A percentile compares a stretch with the other conserved stretches of the same genome.
phyloP scores from a whole-genome alignment of 1,284 basidiomycete genomes.

The Tylopilus orsonianus region DNA sequence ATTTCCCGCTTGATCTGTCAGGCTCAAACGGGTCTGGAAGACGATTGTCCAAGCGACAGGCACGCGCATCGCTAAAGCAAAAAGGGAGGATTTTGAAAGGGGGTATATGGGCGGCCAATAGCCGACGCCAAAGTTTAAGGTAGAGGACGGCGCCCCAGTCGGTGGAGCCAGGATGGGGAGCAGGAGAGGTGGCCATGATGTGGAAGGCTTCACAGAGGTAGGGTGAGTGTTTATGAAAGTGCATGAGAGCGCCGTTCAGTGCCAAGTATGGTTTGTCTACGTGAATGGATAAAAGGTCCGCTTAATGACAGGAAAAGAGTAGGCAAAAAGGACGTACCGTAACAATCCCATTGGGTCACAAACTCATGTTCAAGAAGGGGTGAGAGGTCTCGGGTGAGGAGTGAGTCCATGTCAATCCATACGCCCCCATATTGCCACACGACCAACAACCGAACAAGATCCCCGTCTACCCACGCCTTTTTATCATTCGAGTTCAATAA shows the following conservation, averaged over 20 bases:
- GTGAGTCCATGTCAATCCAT: slow-evolving; percentile 95
- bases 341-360: slow-evolving; percentile 96
- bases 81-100: slow-evolving; percentile 91
- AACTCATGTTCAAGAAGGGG: slow-evolving; percentile 90
- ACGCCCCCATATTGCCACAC: slow-evolving; percentile 88
- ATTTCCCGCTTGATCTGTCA: slow-evolving; percentile 41
- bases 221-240: slow-evolving; percentile 84
- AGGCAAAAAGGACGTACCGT: slow-evolving; percentile 56
- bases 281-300: not conserved
- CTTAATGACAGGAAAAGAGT: not conserved
- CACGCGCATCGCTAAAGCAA: slow-evolving; percentile 88
- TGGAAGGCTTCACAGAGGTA: slow-evolving; percentile 96
- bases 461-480: slow-evolving; percentile 91
- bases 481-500: slow-evolving; percentile 63
- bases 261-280: slow-evolving; percentile 85
- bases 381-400: slow-evolving; percentile 81
- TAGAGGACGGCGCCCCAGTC: slow-evolving; percentile 94
- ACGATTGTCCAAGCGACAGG: slow-evolving; percentile 85
- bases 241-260: slow-evolving; percentile 92
- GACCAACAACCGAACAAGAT: slow-evolving; percentile 80
- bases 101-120: slow-evolving; percentile 66
- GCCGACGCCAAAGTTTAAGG: slow-evolving; percentile 83
- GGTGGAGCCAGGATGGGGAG: slow-evolving; percentile 76
- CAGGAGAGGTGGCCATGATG: slow-evolving; percentile 73
- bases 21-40: slow-evolving; percentile 85